Percentiles rank a stretch among this genome's conserved stretches.
Conservation (phyloP, 257 asterid genomes). For the Solanum pimpinellifolium region DNA sequence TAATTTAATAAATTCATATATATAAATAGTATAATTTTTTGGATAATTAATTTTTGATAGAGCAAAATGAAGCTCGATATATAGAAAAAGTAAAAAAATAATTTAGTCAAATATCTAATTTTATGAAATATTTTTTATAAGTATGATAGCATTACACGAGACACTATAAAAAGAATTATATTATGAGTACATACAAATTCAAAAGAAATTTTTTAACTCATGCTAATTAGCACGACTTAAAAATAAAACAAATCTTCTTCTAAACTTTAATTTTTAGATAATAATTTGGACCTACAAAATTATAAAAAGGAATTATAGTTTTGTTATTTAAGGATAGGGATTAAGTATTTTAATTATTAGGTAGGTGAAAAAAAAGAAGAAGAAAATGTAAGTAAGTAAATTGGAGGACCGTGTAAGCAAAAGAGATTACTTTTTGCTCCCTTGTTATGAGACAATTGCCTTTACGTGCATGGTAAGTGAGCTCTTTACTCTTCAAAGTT, state of each 20-base stretch:
- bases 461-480: constrained; percentile 66
- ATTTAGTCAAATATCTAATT: not conserved
- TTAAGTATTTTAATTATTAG: not conserved
- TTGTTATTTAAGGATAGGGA: not conserved
- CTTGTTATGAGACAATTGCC: constrained; percentile 44
- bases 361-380: not conserved
- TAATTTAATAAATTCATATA: too few relatives aligned
- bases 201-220: too few relatives aligned
- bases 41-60: too few relatives aligned
- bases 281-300: not conserved
- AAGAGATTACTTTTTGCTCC: constrained; percentile 66
- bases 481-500: not conserved
- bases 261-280: too few relatives aligned
- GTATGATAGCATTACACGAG: not conserved
- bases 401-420: constrained; percentile 49
- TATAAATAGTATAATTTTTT: not conserved
- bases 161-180: not conserved
- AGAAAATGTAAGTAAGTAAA: not conserved
- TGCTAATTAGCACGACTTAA: not conserved
- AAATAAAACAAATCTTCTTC: too few relatives aligned
- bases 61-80: not conserved
- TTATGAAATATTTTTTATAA: too few relatives aligned
- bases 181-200: not conserved
- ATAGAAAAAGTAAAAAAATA: not conserved
- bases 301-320: not conserved